Evolutionary conservation across 306 rosid genomes (phyloP).

Genomic region (Fragaria vesca): DNA sequence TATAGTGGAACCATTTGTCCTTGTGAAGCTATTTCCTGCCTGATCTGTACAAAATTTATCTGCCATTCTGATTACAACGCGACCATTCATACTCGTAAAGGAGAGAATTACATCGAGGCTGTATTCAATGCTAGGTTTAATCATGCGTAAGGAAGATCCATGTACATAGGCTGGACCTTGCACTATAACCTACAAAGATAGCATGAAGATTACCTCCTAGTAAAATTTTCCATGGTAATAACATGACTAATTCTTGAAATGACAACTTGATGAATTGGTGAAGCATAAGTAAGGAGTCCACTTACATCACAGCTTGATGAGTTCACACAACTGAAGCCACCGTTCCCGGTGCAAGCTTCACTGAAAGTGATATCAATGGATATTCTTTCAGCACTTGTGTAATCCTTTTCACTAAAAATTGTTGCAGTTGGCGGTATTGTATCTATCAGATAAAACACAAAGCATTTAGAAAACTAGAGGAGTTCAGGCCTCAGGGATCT

Average conservation of each 20-base stretch:
- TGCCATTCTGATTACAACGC: slow-evolving; percentile 38
- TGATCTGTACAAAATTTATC: slow-evolving; percentile 49
- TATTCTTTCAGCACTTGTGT: slow-evolving; percentile 44
- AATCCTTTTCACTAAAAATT: slow-evolving; percentile 37
- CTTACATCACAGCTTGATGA: slow-evolving; percentile 66
- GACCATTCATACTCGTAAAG: slow-evolving; percentile 32
- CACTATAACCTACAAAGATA: slow-evolving; percentile 40
- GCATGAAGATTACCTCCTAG: neutral
- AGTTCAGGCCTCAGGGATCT: neutral
- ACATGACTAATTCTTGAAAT: neutral
- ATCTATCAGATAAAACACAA: slow-evolving; percentile 31
- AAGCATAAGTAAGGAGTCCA: slow-evolving; percentile 18
- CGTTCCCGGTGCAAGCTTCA: slow-evolving; percentile 52
- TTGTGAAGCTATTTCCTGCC: slow-evolving; percentile 55
- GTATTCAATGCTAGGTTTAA: slow-evolving; percentile 38
- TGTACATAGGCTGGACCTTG: slow-evolving; percentile 45
- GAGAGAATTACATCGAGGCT: slow-evolving; percentile 45
- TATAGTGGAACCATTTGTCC: slow-evolving; percentile 47
- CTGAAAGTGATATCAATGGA: slow-evolving; percentile 49
- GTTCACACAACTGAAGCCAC: slow-evolving; percentile 55
- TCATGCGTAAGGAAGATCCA: slow-evolving; percentile 46
- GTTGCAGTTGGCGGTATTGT: slow-evolving; percentile 61
- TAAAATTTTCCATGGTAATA: neutral
- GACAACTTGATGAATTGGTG: slow-evolving; percentile 6
- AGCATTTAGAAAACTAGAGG: neutral